Evolutionary conservation across 2,329 filamentous ascomycete species (phyloP).

Genomic region (Tympanopsis confertula): DNA sequence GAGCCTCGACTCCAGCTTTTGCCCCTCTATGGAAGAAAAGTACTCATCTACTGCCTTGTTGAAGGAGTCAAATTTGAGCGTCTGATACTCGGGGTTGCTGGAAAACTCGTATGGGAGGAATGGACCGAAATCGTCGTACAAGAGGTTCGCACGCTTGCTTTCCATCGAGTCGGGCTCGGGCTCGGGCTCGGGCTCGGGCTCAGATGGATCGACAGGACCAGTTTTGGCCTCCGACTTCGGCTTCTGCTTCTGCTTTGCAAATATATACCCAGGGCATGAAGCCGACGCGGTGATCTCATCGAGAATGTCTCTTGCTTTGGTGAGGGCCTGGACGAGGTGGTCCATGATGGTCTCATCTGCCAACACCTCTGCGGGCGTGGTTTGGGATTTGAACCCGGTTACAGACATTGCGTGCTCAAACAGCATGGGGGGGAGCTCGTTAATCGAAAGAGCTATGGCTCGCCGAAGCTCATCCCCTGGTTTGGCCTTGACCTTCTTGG

Average conservation of each 20-base stretch:
- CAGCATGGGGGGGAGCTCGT: conserved; percentile 77
- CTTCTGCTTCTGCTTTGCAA: conserved; percentile 45
- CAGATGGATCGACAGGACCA: conserved; percentile 6
- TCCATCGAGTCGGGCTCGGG: conserved; percentile 21
- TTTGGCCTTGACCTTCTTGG: conserved; percentile 64
- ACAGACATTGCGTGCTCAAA: conserved; percentile 73
- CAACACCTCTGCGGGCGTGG: conserved; percentile 59
- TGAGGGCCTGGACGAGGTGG: conserved; percentile 54
- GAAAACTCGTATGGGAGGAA: conserved; percentile 76
- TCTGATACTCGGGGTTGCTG: conserved; percentile 48
- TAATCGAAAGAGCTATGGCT: conserved; percentile 71
- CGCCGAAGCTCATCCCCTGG: conserved; percentile 66
- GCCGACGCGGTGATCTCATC: conserved; percentile 55
- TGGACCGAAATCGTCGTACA: conserved; percentile 93
- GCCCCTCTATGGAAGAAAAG: conserved; percentile 90
- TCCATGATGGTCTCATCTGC: conserved; percentile 52
- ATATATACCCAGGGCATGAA: conserved; percentile 70
- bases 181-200: conserved; percentile 19
- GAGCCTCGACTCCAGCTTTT: conserved; percentile 75
- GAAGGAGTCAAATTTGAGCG: conserved; percentile 72
- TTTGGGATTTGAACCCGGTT: conserved; percentile 56
- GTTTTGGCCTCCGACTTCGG: conserved; percentile 23
- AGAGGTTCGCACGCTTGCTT: conserved; percentile 24
- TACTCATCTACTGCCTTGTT: conserved; percentile 94
- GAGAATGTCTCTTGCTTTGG: conserved; percentile 59